Base-by-base conservation (phyloP, 225 moss, liverwort and hornwort genomes). In the Lunularia cruciata region DNA sequence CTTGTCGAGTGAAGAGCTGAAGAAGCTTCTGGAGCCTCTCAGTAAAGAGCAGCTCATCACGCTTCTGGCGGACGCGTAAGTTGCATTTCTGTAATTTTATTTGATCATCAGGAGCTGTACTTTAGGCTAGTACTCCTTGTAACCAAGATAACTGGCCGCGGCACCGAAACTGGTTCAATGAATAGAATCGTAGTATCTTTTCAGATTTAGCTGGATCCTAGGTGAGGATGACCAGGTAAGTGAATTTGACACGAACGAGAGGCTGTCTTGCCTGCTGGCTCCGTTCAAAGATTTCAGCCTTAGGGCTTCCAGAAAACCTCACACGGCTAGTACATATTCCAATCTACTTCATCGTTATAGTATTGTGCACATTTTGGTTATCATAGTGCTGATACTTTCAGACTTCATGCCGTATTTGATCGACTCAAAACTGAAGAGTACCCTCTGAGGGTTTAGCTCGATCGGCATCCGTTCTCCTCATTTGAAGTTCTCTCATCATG, bases 11-110 rank as follows among this genome's bases (percentile, higher is more conserved):
- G 95, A 95, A 57, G 95, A 95, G 88, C 70, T 95, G 65, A 88
- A 90, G 88, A 95, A 92, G 72, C 69, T 95, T 27, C 69, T 95
- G 83, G 95, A 95, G 79, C 95, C 95, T 55, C 92, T 95, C 65
- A 95, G 84, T 63, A 95, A 92, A 73, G 95, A 95, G 68, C 95
- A 95, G 81, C 88, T 95, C 63, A 83, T 95, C 62, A 73, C 77
- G 42, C 84, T 95, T 71, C 92, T 95, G 28, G 83, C 83, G 28
- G 88, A 92, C 68, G 95, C 95, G 94, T 95, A 84, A 85, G 91
- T 74, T 38, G 46, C 51, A 72, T 20, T 46, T n/a, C 5, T 28
- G 5, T 46, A 45, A 28, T 46, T 39, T 26, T 62, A 40, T 11
- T 10, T 48, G 19, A 25, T 23, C 39, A 19, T 20, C 10, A 36